phyloP scores from a whole-genome alignment of 495 filamentous ascomycete species.

The Annulohypoxylon maeteangense region DNA sequence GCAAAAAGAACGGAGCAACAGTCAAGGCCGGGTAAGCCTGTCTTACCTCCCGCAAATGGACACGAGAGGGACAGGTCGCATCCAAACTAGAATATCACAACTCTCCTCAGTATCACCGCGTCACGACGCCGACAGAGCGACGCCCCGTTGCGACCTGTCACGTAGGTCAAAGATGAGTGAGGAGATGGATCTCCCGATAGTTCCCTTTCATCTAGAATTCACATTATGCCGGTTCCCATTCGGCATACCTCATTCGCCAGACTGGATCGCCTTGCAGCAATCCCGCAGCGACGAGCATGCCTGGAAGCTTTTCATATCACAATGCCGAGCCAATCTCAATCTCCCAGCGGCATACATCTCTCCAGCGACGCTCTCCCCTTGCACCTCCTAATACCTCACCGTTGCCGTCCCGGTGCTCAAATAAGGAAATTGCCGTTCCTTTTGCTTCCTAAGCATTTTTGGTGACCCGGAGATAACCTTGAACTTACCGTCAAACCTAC shows the following conservation, averaged over 20 bases:
- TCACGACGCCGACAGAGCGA: slow-evolving; percentile 22
- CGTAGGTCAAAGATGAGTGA: slow-evolving; percentile 45
- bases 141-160: slow-evolving; percentile 41
- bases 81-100: slow-evolving; percentile 11
- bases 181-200: slow-evolving; percentile 46
- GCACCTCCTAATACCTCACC: slow-evolving; percentile 5
- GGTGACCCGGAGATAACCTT: background rate
- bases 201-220: slow-evolving; percentile 40
- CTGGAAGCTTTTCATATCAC: slow-evolving; percentile 36
- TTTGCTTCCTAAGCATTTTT: background rate
- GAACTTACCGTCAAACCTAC: background rate
- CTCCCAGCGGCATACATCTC: background rate
- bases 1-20: slow-evolving; percentile 27
- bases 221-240: slow-evolving; percentile 41
- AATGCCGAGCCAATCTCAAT: slow-evolving; percentile 35
- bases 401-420: slow-evolving; percentile 7
- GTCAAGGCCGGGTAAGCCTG: slow-evolving; percentile 13
- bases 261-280: slow-evolving; percentile 31
- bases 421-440: slow-evolving; percentile 7
- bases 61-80: slow-evolving; percentile 32
- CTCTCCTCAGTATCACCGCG: slow-evolving; percentile 23
- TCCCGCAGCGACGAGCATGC: slow-evolving; percentile 33
- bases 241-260: slow-evolving; percentile 42
- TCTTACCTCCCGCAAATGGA: slow-evolving; percentile 40
- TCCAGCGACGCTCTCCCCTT: slow-evolving; percentile 10